Evolutionary conservation across 2,329 filamentous ascomycete genomes (phyloP).

Genomic region (Calonectria pseudoreteaudii): DNA sequence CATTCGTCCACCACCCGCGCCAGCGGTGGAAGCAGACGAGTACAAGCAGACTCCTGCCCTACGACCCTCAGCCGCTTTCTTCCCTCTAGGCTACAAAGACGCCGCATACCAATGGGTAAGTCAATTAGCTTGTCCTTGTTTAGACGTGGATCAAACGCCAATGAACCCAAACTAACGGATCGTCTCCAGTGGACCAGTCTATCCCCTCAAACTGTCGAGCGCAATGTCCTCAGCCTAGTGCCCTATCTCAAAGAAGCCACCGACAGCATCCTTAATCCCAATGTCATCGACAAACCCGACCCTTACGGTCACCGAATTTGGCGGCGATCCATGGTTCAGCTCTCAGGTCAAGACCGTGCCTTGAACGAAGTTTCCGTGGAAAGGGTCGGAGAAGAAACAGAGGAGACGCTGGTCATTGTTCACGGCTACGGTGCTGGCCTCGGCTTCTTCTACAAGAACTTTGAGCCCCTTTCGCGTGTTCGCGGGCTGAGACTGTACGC

Average conservation of each 20-base stretch:
- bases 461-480: slow-evolving; percentile 84
- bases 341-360: slow-evolving; percentile 87
- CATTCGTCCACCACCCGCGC: slow-evolving; percentile 38
- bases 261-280: slow-evolving; percentile 68
- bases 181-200: slow-evolving; percentile 84
- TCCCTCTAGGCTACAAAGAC: slow-evolving; percentile 92
- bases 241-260: slow-evolving; percentile 84
- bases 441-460: slow-evolving; percentile 99
- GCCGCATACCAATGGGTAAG: slow-evolving; percentile 91
- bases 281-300: slow-evolving; percentile 67
- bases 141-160: neutral
- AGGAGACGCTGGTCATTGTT: slow-evolving; percentile 93
- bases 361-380: slow-evolving; percentile 95
- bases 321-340: slow-evolving; percentile 84
- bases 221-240: slow-evolving; percentile 86
- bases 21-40: slow-evolving; percentile 37
- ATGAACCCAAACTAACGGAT: slow-evolving; percentile 19
- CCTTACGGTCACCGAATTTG: slow-evolving; percentile 88
- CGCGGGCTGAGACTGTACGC: slow-evolving; percentile 91
- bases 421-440: slow-evolving; percentile 97
- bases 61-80: slow-evolving; percentile 61
- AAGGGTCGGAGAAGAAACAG: slow-evolving; percentile 79
- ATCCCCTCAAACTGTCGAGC: slow-evolving; percentile 86
- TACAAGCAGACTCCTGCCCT: slow-evolving; percentile 44
- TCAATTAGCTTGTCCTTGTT: slow-evolving; percentile 31